Evolutionary conservation across 768 basidiomycete species (phyloP).

Genomic region (Tylopilus vinaceipallidus): DNA sequence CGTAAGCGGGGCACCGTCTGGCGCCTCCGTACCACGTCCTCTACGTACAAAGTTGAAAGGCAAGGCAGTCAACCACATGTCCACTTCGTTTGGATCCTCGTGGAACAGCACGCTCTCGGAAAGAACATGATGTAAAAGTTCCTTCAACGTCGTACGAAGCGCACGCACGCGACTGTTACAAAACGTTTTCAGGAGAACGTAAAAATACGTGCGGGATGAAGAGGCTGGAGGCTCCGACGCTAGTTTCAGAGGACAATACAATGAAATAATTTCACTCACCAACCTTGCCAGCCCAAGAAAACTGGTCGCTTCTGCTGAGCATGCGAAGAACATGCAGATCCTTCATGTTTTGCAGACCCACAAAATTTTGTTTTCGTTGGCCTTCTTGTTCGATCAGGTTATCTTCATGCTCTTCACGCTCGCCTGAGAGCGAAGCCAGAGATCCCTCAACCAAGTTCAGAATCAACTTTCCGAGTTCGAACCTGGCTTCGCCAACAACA

Average conservation of each 20-base stretch:
- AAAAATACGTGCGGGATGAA: conserved; percentile 62
- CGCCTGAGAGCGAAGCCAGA: conserved; percentile 15
- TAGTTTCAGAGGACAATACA: neutral
- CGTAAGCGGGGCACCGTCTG: conserved; percentile 50
- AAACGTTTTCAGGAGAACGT: conserved; percentile 69
- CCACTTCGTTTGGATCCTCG: conserved; percentile 67
- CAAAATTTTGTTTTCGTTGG: conserved; percentile 12
- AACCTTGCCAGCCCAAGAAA: conserved; percentile 72
- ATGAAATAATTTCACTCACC: conserved; percentile 43
- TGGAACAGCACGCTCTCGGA: conserved; percentile 77
- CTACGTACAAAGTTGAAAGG: conserved; percentile 42
- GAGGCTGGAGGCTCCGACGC: conserved; percentile 30
- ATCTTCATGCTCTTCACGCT: neutral
- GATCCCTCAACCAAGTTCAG: conserved; percentile 41
- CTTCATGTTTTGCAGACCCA: conserved; percentile 49
- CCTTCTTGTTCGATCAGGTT: conserved; percentile 13
- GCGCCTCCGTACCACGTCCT: conserved; percentile 37
- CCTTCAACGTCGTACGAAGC: conserved; percentile 48
- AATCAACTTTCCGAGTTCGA: conserved; percentile 83
- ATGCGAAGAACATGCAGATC: conserved; percentile 78
- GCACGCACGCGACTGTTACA: conserved; percentile 47
- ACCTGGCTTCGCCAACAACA: conserved; percentile 74
- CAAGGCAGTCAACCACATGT: conserved; percentile 70
- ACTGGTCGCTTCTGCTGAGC: conserved; percentile 75
- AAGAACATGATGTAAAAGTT: conserved; percentile 65